A percentile compares a stretch with the other conserved stretches of the same genome.
Conservation (phyloP, 768 basidiomycete genomes). For the Russula compacta region DNA sequence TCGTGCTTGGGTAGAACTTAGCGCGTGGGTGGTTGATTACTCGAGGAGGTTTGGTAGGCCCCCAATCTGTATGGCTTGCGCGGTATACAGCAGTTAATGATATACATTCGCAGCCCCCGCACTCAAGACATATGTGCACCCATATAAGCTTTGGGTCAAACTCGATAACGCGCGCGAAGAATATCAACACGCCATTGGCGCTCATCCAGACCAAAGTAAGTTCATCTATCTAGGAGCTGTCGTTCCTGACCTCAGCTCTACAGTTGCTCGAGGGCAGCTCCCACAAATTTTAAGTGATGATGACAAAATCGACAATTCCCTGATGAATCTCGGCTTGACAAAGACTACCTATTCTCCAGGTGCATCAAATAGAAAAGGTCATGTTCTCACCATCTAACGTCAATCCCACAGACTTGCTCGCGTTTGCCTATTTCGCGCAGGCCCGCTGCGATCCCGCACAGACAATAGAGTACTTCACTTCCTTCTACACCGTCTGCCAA, state of each 20-base stretch:
- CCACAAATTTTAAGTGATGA: slow-evolving; percentile 35
- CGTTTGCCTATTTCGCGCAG: slow-evolving; percentile 74
- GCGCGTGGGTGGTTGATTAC: slow-evolving; percentile 57
- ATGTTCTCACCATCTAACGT: not conserved
- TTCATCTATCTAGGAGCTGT: not conserved
- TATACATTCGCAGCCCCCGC: slow-evolving; percentile 30
- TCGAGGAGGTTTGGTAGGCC: slow-evolving; percentile 37
- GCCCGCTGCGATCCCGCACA: slow-evolving; percentile 67
- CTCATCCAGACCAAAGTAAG: slow-evolving; percentile 71
- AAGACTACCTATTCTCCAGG: slow-evolving; percentile 56
- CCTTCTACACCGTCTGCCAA: slow-evolving; percentile 43
- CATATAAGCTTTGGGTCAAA: slow-evolving; percentile 39
- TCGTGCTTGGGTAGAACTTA: slow-evolving; percentile 72
- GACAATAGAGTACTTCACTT: slow-evolving; percentile 56
- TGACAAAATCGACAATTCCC: slow-evolving; percentile 31
- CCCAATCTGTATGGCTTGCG: slow-evolving; percentile 2
- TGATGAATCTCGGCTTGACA: slow-evolving; percentile 55
- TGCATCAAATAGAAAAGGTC: slow-evolving; percentile 25
- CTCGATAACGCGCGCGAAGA: slow-evolving; percentile 55
- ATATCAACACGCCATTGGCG: slow-evolving; percentile 65
- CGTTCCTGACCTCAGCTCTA: slow-evolving; percentile 16
- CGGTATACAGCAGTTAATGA: not conserved
- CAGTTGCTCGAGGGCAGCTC: slow-evolving; percentile 48
- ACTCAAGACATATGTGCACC: slow-evolving; percentile 35
- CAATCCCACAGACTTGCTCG: slow-evolving; percentile 46